Base-by-base conservation (phyloP, 352 stramenopile genomes). In the Pythium utonaiense region DNA sequence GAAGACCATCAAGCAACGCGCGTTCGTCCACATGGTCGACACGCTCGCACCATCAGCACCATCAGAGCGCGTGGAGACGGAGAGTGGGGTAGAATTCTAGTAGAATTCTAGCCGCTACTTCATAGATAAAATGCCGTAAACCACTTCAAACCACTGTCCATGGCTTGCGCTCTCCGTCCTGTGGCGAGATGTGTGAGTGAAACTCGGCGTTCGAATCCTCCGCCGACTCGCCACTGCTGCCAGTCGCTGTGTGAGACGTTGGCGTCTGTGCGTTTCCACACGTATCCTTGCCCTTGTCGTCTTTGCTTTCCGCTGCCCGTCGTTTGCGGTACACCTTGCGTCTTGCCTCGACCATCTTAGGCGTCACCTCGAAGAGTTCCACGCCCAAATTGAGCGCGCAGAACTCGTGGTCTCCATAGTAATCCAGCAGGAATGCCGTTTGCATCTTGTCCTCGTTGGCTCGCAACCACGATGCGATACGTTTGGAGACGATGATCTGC, bases 281-380 rank as follows among this genome's bases (percentile, higher is more conserved):
- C 1, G 48, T 75, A 27, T 56, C 21, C 22, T n/a, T 16, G 30
- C 65, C 69, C 45, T 67, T 57, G 5, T 54, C 60, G 2, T 74
- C 72, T 9, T 49, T 58, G 12, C 14, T 3, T 25, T 77, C 69
- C 3, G 67, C 62, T 7, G 68, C 58, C 13, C 65, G 60, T 22
- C 79, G 75, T 36, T 77, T 82, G 16, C 71, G 70, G 53, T 83
- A 89, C 13, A 77, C 66, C 56, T 83, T 84, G 9, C 77, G 75
- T 8, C 80, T 62, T 25, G 55, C 75, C 36, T 82, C 80, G 9
- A 89, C 27, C 0, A 77, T 41, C 67, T 85, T 88, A 1, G 78
- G 76, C 24, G 69, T 88, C 25, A 90, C 60, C 21, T 88, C 68
- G 56, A 75, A 86, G 57, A 90, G 49, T 25, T 90, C 78, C 5